phyloP scores from a whole-genome alignment of 2,329 filamentous ascomycete genomes.

The Verticillium isaacii region DNA sequence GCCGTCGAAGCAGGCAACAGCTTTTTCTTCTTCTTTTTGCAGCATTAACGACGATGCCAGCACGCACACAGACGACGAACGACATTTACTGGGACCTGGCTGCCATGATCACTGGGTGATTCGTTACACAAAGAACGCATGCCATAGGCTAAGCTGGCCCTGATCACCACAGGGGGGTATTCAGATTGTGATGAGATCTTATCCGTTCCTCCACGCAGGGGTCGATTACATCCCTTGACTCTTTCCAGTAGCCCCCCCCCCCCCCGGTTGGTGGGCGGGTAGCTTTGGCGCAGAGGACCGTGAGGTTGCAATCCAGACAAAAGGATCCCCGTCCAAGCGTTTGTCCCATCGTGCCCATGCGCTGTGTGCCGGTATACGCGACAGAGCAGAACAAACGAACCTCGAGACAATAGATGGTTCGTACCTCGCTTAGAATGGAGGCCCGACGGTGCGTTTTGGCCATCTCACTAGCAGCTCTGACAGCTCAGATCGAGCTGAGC shows the following conservation, averaged over 20 bases:
- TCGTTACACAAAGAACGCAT: background rate
- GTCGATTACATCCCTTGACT: background rate
- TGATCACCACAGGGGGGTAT: background rate
- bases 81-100: background rate
- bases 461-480: background rate
- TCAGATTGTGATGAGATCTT: background rate
- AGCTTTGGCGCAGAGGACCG: background rate
- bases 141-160: background rate
- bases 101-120: background rate
- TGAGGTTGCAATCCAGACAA: background rate
- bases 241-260: background rate
- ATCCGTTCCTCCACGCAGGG: background rate
- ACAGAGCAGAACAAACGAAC: background rate
- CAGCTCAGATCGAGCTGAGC: background rate
- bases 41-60: background rate
- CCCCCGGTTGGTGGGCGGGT: background rate
- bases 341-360: background rate
- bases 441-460: background rate
- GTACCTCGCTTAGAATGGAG: background rate
- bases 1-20: background rate
- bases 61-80: background rate
- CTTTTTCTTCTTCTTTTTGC: background rate
- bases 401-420: background rate
- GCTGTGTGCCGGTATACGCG: background rate
- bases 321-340: background rate